Conservation (phyloP, 371 early-diverging fungal species). For the Rhizopus delemar region DNA sequence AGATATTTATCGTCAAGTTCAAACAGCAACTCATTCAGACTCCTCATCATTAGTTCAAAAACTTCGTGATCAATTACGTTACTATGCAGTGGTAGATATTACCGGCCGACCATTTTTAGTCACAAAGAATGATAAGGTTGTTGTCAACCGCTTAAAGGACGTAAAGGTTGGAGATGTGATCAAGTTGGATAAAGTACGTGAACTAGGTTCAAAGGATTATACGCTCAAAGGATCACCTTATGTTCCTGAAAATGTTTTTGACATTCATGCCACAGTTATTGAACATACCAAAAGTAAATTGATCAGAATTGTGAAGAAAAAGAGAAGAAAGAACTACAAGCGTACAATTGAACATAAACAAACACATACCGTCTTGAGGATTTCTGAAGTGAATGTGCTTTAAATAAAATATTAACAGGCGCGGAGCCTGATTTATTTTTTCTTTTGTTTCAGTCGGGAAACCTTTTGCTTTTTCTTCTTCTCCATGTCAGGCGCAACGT, state of each 20-base stretch:
- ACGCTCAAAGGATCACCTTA: conserved; percentile 87
- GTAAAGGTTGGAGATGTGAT: conserved; percentile 87
- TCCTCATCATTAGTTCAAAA: conserved; percentile 25
- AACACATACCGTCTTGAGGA: conserved; percentile 76
- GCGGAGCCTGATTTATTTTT: not conserved
- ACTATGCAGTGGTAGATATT: conserved; percentile 89
- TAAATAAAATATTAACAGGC: not conserved
- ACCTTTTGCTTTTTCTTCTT: conserved; percentile 10
- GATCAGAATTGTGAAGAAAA: conserved; percentile 79
- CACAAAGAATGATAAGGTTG: conserved; percentile 84
- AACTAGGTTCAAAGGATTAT: conserved; percentile 85
- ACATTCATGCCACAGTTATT: conserved; percentile 83
- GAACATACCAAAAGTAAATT: conserved; percentile 87
- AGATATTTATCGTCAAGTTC: conserved; percentile 23
- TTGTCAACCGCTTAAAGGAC: conserved; percentile 78
- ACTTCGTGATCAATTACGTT: conserved; percentile 60
- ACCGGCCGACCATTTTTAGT: conserved; percentile 87
- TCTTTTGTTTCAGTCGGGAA: not conserved
- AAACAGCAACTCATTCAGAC: conserved; percentile 20
- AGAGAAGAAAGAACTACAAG: conserved; percentile 87
- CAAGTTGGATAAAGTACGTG: conserved; percentile 82
- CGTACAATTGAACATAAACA: conserved; percentile 73
- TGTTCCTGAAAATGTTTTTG: conserved; percentile 68
- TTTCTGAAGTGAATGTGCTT: conserved; percentile 70
- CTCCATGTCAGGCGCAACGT: conserved; percentile 5